Conservation (phyloP, 345 rosid species). For the Punica granatum region DNA sequence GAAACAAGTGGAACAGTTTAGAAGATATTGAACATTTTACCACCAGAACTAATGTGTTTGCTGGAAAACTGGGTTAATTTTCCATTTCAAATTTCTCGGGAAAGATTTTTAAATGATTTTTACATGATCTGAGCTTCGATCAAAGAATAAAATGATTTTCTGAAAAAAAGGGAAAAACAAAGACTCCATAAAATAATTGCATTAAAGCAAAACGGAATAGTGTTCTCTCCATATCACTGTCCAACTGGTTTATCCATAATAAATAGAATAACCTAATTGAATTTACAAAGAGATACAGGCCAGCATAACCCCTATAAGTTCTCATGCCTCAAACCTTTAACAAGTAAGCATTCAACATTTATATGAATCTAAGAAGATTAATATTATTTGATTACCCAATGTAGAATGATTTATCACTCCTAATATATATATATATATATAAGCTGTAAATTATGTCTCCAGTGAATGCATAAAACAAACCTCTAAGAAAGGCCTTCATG, state of each 20-base stretch:
- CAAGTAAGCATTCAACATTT: no score
- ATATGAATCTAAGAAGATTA: background rate
- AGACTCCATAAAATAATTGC: background rate
- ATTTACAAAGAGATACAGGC: background rate
- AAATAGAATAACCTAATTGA: background rate
- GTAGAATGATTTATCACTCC: no score
- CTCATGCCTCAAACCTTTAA: no score
- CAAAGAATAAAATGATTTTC: background rate
- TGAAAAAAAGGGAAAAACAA: background rate
- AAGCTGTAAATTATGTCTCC: no score
- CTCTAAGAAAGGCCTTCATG: constrained; percentile 43
- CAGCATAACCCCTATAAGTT: no score
- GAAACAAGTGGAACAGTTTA: background rate
- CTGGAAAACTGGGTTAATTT: background rate
- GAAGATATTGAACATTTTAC: no score
- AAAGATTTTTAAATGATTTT: background rate
- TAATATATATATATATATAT: no score
- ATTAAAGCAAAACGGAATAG: background rate
- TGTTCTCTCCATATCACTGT: background rate
- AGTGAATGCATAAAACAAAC: constrained; percentile 22
- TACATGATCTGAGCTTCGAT: background rate
- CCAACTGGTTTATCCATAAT: background rate
- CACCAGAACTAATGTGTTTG: background rate
- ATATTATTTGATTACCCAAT: no score
- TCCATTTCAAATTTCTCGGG: background rate